A percentile compares a stretch with the other conserved stretches of the same genome.
Conservation (phyloP, 805 yeast genomes). For the Pichia californica region DNA sequence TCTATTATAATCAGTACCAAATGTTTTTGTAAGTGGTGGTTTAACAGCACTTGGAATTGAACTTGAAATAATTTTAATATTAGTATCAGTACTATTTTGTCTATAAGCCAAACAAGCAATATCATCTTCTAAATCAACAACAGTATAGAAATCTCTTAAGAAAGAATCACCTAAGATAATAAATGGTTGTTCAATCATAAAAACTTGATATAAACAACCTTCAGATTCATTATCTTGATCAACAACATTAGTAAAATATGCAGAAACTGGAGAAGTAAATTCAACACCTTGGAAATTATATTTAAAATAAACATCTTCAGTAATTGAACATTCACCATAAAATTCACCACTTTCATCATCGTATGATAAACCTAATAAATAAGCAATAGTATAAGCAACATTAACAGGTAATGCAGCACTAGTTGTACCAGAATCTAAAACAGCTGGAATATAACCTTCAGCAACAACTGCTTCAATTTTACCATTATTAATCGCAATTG, state of each 20-base stretch:
- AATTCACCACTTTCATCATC: conserved; percentile 35
- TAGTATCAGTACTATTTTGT: not conserved
- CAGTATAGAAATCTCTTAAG: conserved; percentile 41
- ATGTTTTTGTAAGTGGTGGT: not conserved
- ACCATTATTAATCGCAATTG: not conserved
- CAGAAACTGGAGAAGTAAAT: conserved; percentile 39
- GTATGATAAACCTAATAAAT: conserved; percentile 35
- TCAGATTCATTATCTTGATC: conserved; percentile 8
- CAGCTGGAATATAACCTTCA: conserved; percentile 22
- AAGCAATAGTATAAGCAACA: conserved; percentile 17
- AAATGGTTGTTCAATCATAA: conserved; percentile 23
- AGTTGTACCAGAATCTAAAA: conserved; percentile 51
- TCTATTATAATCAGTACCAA: not conserved
- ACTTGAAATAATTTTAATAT: not conserved
- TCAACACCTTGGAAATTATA: conserved; percentile 47
- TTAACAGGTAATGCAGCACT: conserved; percentile 33
- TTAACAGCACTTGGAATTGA: not conserved
- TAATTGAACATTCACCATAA: conserved; percentile 33
- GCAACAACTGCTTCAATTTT: not conserved
- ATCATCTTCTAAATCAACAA: conserved; percentile 40
- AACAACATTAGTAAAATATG: conserved; percentile 5
- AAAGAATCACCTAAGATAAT: conserved; percentile 41
- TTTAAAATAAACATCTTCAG: conserved; percentile 20
- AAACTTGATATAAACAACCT: conserved; percentile 34
- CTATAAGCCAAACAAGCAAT: conserved; percentile 41